Evolutionary conservation across 768 basidiomycete genomes (phyloP).

Genomic region (Boletus fagicola): DNA sequence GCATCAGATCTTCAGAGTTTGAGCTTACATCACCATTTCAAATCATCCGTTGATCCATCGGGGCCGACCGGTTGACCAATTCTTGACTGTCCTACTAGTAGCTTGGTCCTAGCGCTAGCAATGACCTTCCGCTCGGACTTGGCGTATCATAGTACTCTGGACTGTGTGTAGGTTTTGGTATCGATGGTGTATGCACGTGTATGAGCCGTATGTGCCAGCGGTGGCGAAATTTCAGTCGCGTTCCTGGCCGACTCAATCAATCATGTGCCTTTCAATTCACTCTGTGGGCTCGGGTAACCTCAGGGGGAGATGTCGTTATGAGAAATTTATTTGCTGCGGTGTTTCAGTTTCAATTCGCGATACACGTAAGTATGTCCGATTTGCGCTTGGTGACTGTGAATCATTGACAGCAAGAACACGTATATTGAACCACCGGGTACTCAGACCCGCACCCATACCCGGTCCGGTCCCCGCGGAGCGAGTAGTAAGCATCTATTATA

Average conservation of each 20-base stretch:
- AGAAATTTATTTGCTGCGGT: background rate
- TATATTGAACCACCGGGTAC: too few species aligned
- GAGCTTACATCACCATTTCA: too few species aligned
- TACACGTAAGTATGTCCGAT: too few species aligned
- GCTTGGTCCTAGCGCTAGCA: background rate
- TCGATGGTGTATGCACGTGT: background rate
- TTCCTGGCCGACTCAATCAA: background rate
- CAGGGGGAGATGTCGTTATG: background rate
- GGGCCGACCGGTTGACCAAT: too few species aligned
- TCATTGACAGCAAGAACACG: too few species aligned
- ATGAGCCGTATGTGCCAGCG: background rate
- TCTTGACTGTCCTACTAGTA: too few species aligned
- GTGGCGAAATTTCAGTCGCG: background rate
- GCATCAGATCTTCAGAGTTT: too few species aligned
- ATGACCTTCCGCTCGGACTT: background rate
- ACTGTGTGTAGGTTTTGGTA: background rate
- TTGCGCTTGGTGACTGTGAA: too few species aligned
- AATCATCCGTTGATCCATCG: too few species aligned
- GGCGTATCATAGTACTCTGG: background rate
- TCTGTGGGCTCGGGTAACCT: background rate
- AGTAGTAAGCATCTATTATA: too few species aligned
- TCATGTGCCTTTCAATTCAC: background rate
- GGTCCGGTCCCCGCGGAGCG: too few species aligned
- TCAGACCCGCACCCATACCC: too few species aligned
- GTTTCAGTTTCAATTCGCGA: background rate